Evolutionary conservation across 1,284 basidiomycete genomes (phyloP), one percentile per base, ranked within the genome.

Genomic region (Moniliella sp.): DNA sequence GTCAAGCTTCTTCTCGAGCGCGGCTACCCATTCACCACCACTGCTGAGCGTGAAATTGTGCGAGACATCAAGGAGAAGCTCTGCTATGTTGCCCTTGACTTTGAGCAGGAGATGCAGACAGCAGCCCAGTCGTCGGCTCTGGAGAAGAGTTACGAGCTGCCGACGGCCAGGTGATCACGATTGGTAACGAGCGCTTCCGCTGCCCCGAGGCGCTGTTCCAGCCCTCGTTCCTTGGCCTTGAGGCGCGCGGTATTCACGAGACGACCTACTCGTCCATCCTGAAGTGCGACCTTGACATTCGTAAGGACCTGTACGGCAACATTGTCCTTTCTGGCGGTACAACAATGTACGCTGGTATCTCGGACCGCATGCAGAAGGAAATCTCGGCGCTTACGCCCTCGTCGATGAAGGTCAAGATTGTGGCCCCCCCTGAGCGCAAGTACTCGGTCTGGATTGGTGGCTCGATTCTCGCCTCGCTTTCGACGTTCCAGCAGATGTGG

Each of bases 51-150:
- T 61, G 83, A 88, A 74, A 83, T 91, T 43, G 84, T 91, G 57
- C 74, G 84, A 57, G 84, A 91, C 65, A 86, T 91, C 71, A 91
- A 91, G 72, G 84, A 91, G 72, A 88, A 86, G 70, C 74, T 91
- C 31, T 88, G 83, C 69, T 91, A 91, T 65, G 82, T 91, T 54
- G 84, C 84, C 25, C 74, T 88, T 50, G 84, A 91, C 69, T 91
- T 88, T 60, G 82, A 88, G 66, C 78, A 91, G 67, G 84, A 91
- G 68, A 70, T 91, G 53, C 78, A 82, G 67, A 84, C 78, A 27
- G 81, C 83, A 27, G 76, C 79, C 44, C 78, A 83, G 64, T 83
- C 80, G 16, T 84, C 80, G 36, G 75, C 80, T 29, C 66, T 88
- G 37, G 83, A 88, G 69, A 91, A 88, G 74, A 78, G 72, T 61